These are phyloP conservation scores for Pythium sukuiense DNA, from an alignment of 352 stramenopile species.

Conservation along the genomic window DNA sequence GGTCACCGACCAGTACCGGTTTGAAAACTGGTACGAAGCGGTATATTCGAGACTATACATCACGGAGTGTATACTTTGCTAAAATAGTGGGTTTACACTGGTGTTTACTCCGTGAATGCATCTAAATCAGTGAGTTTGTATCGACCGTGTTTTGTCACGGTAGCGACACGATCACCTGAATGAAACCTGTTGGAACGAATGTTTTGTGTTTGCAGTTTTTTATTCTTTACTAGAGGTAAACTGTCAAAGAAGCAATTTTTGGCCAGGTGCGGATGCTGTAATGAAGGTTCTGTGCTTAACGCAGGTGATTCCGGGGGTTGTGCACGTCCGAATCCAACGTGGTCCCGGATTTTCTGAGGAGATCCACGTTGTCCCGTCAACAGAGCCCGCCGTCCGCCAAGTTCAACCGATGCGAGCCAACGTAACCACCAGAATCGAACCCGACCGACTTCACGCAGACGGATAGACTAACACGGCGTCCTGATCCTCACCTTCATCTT, in stretches of 20 bases:
- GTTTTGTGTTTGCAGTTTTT: background rate
- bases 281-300: background rate
- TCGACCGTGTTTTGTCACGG: background rate
- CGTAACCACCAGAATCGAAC: conserved; percentile 21
- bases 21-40: background rate
- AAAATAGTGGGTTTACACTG: background rate
- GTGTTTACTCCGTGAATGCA: background rate
- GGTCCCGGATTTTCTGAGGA: background rate
- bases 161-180: background rate
- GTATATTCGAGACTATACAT: background rate
- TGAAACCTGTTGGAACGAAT: background rate
- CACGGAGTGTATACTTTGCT: background rate
- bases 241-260: background rate
- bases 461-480: background rate
- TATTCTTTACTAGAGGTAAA: background rate
- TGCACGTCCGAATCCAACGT: conserved; percentile 22
- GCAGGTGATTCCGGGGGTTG: conserved; percentile 20
- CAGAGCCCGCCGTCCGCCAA: background rate
- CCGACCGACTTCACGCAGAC: background rate
- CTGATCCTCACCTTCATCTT: background rate
- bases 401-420: conserved; percentile 17
- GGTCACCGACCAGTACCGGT: conserved; percentile 1
- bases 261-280: background rate
- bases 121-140: background rate
- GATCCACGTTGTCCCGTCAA: conserved; percentile 16